phyloP scores from a whole-genome alignment of 2,329 filamentous ascomycete species.

The Fusarium acutatum region DNA sequence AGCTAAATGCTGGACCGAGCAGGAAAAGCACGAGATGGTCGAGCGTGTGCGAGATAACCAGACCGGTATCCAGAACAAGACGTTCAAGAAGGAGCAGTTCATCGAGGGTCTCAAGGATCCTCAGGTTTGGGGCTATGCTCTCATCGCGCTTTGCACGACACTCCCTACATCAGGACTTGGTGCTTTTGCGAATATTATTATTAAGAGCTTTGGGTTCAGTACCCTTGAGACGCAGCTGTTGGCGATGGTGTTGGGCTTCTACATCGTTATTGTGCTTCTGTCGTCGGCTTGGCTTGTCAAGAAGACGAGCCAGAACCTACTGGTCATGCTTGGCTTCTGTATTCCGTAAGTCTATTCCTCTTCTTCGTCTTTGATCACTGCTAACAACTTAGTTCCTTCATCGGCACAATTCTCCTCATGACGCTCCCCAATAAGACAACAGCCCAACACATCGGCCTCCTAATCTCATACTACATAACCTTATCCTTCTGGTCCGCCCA shows the following conservation, averaged over 20 bases:
- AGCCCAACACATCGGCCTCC: conserved; percentile 61
- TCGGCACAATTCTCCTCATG: conserved; percentile 78
- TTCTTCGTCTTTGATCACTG: fast-evolving
- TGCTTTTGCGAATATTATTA: conserved; percentile 78
- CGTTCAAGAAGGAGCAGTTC: conserved; percentile 57
- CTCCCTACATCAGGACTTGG: conserved; percentile 78
- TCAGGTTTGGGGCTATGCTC: conserved; percentile 70
- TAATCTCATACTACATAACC: conserved; percentile 79
- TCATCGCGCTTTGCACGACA: conserved; percentile 75
- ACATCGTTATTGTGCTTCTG: conserved; percentile 76
- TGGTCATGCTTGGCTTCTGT: conserved; percentile 72
- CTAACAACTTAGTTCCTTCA: conserved; percentile 54
- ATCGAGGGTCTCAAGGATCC: conserved; percentile 68
- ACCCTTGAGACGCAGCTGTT: conserved; percentile 75
- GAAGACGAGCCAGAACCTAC: conserved; percentile 72
- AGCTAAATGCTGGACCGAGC: conserved; percentile 73
- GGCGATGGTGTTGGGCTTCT: conserved; percentile 77
- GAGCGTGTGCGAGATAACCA: conserved; percentile 69
- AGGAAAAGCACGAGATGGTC: conserved; percentile 71
- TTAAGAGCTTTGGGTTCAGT: conserved; percentile 72
- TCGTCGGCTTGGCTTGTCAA: conserved; percentile 73
- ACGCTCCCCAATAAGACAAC: not conserved
- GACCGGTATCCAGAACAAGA: conserved; percentile 66
- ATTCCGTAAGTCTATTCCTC: conserved; percentile 58
- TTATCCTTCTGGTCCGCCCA: conserved; percentile 81